Base-by-base conservation (phyloP, 148 eudicot species). In the Chenopodium quinoa region DNA sequence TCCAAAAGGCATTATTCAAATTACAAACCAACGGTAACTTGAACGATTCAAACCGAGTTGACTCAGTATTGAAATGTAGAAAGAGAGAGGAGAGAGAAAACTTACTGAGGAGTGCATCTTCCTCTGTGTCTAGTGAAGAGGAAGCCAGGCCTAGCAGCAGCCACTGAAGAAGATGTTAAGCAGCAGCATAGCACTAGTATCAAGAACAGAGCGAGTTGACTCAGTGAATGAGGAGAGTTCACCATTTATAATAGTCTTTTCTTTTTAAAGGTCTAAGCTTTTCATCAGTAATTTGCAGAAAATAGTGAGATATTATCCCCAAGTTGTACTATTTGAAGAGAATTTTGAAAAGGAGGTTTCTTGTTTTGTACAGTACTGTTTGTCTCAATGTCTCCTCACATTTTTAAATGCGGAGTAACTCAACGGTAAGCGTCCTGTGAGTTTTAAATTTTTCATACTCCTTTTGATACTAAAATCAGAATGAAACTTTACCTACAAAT, bases 51-150 rank as follows among this genome's bases (percentile, higher is more conserved):
- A 52, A 34, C 48, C n/a, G 52, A 40, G 14, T 54, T 40, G 70
- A 77, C 76, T 79, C 76, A 8, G 34, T 54, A 22, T n/a, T n/a
- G n/a, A 70, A 64, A 65, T 23, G 25, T 16, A 11, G n/a, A 46
- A 8, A 4, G 20, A 13, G 7, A 58, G 10, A 46, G 48, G 37
- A 11, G n/a, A 46, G 46, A 25, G n/a, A 52, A 14, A 11, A 50
- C 88, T 74, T 83, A 87, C 89, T 83, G 86, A 2, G 89, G 86
- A 87, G 89, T 87, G 73, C 89, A 87, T 32, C 81, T 86, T 17
- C 89, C 88, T 83, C 87, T 75, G 58, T 75, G 84, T 67, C 86
- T 75, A 52, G 83, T 74, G 72, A 71, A 83, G 71, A 83, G 67
- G 70, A 78, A 87, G 19, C 78, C 87, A 50, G 85, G 84, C 77